Evolutionary conservation across 169 alveolate genomes (phyloP), one percentile per base, ranked within the genome.

Genomic region (Plasmodium chabaudi): DNA sequence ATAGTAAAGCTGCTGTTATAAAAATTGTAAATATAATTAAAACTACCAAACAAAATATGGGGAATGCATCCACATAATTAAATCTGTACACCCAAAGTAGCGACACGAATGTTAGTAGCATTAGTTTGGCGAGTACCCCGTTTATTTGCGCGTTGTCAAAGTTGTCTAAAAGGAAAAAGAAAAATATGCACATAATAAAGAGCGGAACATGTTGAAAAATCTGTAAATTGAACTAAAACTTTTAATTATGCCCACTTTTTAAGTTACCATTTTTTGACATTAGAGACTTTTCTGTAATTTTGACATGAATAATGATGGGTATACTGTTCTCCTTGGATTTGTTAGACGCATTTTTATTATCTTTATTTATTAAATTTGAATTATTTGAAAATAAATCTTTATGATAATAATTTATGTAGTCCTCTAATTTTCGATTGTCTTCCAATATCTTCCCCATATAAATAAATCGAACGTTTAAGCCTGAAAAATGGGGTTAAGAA

Each of bases 381-480:
- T 53, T 67, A 34, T 63, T 75, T 12, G 21, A 57, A 9, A 63
- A 17, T 10, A 75, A 21, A 39, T 75, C 88, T 44, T 75, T 63
- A 25, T 63, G 49, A 75, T 75, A 75, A 75, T 15, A 55, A 63
- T 55, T 75, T 75, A 75, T 19, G n/a, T 75, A 75, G 51, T 86
- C 90, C 19, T 87, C 87, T 61, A 90, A 59, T 46, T 64, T 87
- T 61, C 53, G 59, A 60, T 39, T 86, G 17, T 93, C 96, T 17
- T 70, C 87, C 23, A 93, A 72, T 15, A 88, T 55, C n/a, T 71
- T 44, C 0, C 96, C 96, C 68, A 93, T 79, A 44, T 93, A 89
- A 7, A 93, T 93, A 17, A 93, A 39, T 9, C 96, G 87, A 17
- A 93, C 92, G 39, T 91, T 93, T 65, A 74, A 60, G 5, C 51